A percentile compares a stretch with the other conserved stretches of the same genome.
phyloP scores from a whole-genome alignment of 495 filamentous ascomycete species.

The Neurospora sp. region DNA sequence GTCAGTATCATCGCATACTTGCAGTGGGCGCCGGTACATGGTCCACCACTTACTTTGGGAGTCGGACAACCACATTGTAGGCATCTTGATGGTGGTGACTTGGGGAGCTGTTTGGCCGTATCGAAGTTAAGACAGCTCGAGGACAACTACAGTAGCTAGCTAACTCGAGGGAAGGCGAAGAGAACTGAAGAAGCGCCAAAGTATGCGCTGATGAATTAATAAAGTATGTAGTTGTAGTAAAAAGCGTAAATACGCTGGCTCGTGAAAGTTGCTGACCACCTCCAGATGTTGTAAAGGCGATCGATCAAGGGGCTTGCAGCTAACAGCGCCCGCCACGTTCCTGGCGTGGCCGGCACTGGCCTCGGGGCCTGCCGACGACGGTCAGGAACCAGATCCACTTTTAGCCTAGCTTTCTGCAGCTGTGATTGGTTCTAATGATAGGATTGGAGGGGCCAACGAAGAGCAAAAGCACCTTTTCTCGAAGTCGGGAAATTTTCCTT shows the following conservation, averaged over 20 bases:
- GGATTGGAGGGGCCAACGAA: background rate
- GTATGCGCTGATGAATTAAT: background rate
- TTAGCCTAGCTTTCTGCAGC: background rate
- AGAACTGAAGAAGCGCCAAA: background rate
- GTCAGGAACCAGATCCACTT: background rate
- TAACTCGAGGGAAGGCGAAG: background rate
- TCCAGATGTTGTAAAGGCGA: background rate
- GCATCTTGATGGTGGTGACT: conserved; percentile 28
- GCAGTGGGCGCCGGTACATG: background rate
- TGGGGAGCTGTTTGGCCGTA: background rate
- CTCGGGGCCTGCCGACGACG: background rate
- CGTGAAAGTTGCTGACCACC: background rate
- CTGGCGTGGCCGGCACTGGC: background rate
- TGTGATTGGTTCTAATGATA: background rate
- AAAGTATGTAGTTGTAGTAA: background rate
- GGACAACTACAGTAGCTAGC: background rate
- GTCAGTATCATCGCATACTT: background rate
- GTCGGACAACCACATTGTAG: conserved; percentile 88
- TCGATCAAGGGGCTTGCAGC: background rate
- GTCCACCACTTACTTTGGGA: conserved; percentile 65
- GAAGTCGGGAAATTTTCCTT: background rate
- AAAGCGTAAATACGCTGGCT: background rate
- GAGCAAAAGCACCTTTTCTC: background rate
- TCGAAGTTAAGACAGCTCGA: too few relatives aligned
- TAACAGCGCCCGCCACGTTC: background rate